Conservation (phyloP, 1,139 yeast genomes). For the Suhomyces ambrosiae region DNA sequence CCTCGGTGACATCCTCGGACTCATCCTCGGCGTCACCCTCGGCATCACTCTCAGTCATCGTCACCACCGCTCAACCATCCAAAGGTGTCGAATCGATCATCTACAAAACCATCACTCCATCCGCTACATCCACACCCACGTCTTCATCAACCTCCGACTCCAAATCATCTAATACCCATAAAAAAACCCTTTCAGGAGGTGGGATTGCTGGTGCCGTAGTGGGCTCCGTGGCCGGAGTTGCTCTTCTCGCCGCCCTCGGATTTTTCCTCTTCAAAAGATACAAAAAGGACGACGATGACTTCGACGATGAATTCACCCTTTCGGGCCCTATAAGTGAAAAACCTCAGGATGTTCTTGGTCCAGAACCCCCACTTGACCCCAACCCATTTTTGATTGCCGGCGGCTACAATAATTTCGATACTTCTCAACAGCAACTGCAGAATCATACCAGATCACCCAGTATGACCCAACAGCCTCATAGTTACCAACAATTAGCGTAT, state of each 20-base stretch:
- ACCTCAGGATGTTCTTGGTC: slow-evolving; percentile 9
- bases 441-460: slow-evolving; percentile 6
- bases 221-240: slow-evolving; percentile 59
- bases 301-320: slow-evolving; percentile 40
- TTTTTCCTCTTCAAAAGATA: slow-evolving; percentile 47
- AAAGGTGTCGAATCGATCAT: slow-evolving; percentile 16
- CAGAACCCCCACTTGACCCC: slow-evolving; percentile 17
- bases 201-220: slow-evolving; percentile 75
- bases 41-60: slow-evolving; percentile 14
- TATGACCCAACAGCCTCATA: slow-evolving; percentile 12
- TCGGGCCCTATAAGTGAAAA: slow-evolving; percentile 33
- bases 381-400: slow-evolving; percentile 29
- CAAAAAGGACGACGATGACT: slow-evolving; percentile 36
- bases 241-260: slow-evolving; percentile 26
- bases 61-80: slow-evolving; percentile 15
- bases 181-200: slow-evolving; percentile 51
- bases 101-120: slow-evolving; percentile 18
- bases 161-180: slow-evolving; percentile 11
- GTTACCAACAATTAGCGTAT: slow-evolving; percentile 18
- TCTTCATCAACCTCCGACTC: slow-evolving; percentile 8
- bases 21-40: slow-evolving; percentile 14
- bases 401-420: slow-evolving; percentile 21
- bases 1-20: slow-evolving; percentile 9
- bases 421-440: slow-evolving; percentile 16
- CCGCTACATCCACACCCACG: slow-evolving; percentile 11